A percentile compares a stretch with the other conserved stretches of the same genome.
These are phyloP conservation scores for Fereydounia khargensis DNA, from an alignment of 1,284 basidiomycete genomes.

Conservation along the genomic window DNA sequence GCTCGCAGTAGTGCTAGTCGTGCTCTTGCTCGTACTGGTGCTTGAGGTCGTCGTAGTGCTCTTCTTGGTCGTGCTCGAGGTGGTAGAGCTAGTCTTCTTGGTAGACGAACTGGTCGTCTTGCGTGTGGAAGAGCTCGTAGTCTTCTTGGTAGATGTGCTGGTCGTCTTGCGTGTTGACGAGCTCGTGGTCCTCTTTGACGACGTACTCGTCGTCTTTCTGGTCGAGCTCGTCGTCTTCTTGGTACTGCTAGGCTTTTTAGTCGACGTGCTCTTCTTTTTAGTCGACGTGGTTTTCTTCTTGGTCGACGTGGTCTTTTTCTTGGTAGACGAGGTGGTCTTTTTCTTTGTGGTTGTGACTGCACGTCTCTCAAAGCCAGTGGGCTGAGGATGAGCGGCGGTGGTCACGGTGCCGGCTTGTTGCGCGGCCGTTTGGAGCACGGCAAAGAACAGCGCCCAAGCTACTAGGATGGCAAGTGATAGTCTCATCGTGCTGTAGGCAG, in stretches of 20 bases:
- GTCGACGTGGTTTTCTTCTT: background rate
- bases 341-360: slow-evolving; percentile 2
- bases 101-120: slow-evolving; percentile 2
- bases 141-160: background rate
- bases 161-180: background rate
- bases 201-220: slow-evolving; percentile 2
- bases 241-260: background rate
- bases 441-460: too few relatives aligned
- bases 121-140: background rate
- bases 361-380: too few relatives aligned
- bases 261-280: background rate
- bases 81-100: background rate
- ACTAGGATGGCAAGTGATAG: too few relatives aligned
- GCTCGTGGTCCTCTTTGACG: slow-evolving; percentile 2
- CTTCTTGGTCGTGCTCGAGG: background rate
- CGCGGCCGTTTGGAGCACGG: too few relatives aligned
- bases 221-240: slow-evolving; percentile 2
- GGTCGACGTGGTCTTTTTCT: background rate
- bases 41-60: slow-evolving; percentile 3
- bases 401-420: too few relatives aligned
- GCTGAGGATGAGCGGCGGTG: too few relatives aligned
- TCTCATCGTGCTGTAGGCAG: too few relatives aligned
- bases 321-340: slow-evolving; percentile 1
- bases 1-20: background rate
- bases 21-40: background rate